Percentiles rank a stretch among this genome's conserved stretches.
These are phyloP conservation scores for Cutaneotrichosporon cavernicola DNA, from an alignment of 1,284 basidiomycete species.

Conservation along the genomic window DNA sequence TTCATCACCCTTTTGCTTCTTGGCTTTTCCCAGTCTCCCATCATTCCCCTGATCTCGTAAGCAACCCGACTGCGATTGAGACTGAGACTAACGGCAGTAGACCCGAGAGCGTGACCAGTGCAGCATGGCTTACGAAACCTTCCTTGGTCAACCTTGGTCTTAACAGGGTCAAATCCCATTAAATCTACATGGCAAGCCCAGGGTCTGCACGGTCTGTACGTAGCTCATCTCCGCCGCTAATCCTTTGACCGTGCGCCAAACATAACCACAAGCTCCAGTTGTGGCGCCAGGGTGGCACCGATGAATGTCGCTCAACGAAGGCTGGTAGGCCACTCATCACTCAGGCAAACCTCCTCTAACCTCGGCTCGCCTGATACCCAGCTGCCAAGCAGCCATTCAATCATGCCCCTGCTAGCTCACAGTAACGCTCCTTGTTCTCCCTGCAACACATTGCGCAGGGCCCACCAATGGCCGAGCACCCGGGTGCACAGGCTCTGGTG, in stretches of 20 bases:
- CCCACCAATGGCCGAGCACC: slow-evolving; percentile 3
- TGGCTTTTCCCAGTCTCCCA: background rate
- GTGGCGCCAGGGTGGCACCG: background rate
- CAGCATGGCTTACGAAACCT: too few species aligned
- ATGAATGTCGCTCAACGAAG: background rate
- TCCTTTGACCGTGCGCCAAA: background rate
- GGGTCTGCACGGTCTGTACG: background rate
- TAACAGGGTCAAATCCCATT: background rate
- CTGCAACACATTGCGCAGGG: background rate
- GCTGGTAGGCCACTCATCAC: background rate
- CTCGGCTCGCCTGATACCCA: background rate
- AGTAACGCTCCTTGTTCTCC: background rate
- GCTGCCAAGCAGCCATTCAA: slow-evolving; percentile 1
- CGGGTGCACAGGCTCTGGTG: background rate
- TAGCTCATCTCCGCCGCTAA: background rate
- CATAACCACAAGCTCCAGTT: background rate
- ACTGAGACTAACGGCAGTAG: background rate
- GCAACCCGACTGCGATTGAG: background rate
- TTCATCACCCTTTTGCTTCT: background rate
- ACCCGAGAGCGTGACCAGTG: too few species aligned
- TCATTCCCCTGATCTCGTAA: background rate
- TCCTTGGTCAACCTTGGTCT: too few species aligned
- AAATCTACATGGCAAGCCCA: background rate
- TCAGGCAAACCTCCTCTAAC: background rate
- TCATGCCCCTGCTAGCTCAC: background rate